A percentile compares a stretch with the other conserved stretches of the same genome.
phyloP scores from a whole-genome alignment of 345 rosid species.

The Rubroshorea leprosula region DNA sequence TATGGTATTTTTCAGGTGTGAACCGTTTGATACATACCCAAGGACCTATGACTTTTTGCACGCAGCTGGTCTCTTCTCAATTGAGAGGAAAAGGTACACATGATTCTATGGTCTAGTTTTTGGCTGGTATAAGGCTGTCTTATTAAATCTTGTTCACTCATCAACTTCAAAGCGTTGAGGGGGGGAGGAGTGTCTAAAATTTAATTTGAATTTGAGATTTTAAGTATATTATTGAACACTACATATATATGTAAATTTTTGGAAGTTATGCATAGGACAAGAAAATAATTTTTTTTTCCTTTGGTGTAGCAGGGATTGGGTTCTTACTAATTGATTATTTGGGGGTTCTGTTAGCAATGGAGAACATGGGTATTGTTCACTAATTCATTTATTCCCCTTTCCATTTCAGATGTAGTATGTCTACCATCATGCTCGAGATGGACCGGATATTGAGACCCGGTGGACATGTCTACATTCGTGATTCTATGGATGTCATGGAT shows the following conservation, averaged over 20 bases:
- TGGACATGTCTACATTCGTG: constrained; percentile 83
- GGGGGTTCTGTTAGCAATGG: too few species aligned
- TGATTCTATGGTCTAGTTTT: neutral
- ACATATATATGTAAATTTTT: too few species aligned
- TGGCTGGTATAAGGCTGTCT: neutral
- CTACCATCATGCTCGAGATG: constrained; percentile 94
- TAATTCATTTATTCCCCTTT: neutral
- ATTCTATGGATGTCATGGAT: constrained; percentile 61
- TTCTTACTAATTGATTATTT: neutral
- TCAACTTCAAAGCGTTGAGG: too few species aligned
- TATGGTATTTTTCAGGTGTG: constrained; percentile 60
- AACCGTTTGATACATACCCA: constrained; percentile 92
- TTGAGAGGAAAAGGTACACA: constrained; percentile 77
- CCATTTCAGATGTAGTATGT: constrained; percentile 69
- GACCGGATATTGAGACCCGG: constrained; percentile 96
- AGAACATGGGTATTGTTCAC: neutral
- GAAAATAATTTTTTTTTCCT: too few species aligned
- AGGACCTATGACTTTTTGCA: constrained; percentile 89
- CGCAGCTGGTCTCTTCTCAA: constrained; percentile 85
- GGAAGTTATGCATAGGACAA: neutral
- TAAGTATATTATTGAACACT: too few species aligned
- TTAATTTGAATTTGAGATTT: too few species aligned
- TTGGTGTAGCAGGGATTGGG: neutral
- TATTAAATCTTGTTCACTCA: too few species aligned
- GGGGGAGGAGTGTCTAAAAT: too few species aligned